Conservation (phyloP, 2,329 filamentous ascomycete genomes). For the Phialocephala subalpina region DNA sequence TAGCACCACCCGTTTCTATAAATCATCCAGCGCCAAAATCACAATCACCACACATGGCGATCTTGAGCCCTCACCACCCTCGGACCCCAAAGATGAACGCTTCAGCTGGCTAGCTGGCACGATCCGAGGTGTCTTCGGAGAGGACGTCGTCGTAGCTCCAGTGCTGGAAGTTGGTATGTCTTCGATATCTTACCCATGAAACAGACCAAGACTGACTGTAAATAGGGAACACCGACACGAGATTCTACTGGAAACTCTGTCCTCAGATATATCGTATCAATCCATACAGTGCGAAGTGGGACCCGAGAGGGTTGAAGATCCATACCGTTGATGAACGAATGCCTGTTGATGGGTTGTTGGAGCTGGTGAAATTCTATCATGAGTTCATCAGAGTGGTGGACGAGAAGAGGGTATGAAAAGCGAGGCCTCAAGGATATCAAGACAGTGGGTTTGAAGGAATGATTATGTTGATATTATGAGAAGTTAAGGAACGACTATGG, state of each 20-base stretch:
- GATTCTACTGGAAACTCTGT: slow-evolving; percentile 45
- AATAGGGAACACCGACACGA: slow-evolving; percentile 38
- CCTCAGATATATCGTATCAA: slow-evolving; percentile 50
- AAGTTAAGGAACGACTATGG: too few relatives aligned
- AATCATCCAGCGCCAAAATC: slow-evolving; percentile 44
- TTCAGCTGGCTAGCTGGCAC: slow-evolving; percentile 33
- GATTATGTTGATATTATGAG: too few relatives aligned
- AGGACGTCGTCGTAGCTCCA: slow-evolving; percentile 36
- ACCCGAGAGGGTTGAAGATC: slow-evolving; percentile 39
- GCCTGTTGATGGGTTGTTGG: slow-evolving; percentile 40
- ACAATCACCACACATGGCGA: slow-evolving; percentile 40
- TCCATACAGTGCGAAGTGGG: slow-evolving; percentile 45
- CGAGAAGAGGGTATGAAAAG: slow-evolving; percentile 32
- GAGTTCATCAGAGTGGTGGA: slow-evolving; percentile 43
- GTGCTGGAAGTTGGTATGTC: slow-evolving; percentile 29
- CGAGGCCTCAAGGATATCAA: too few relatives aligned
- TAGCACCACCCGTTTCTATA: neutral
- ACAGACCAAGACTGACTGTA: neutral
- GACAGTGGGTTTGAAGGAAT: too few relatives aligned
- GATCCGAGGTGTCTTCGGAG: slow-evolving; percentile 33
- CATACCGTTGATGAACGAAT: slow-evolving; percentile 48
- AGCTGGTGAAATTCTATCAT: slow-evolving; percentile 43
- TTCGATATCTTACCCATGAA: neutral
- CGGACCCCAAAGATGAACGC: slow-evolving; percentile 39
- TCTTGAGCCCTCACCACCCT: slow-evolving; percentile 47